Base-by-base conservation (phyloP, 345 rosid species). In the Salix viminalis region DNA sequence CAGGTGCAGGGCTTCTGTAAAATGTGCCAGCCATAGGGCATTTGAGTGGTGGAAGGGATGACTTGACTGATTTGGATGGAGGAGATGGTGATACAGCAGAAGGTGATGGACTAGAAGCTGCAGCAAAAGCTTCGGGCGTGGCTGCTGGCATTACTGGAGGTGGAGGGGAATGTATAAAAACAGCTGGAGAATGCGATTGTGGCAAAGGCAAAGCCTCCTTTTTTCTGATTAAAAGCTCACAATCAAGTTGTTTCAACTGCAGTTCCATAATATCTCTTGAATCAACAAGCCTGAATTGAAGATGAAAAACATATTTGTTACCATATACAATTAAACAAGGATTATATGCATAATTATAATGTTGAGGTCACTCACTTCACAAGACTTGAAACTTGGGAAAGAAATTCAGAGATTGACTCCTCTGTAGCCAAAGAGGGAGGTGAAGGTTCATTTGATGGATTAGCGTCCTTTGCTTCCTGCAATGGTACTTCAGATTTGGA, bases 11-110 rank as follows among this genome's bases (percentile, higher is more conserved):
- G 85, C 92, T 84, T 75, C 94, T 84, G 83, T 94, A 94, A 83
- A 94, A 89, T 70, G 96, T 94, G 70, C 98, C 98, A 3, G 96
- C 91, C 98, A 94, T 94, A 21, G 98, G 97, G 74, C 94, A 90
- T 83, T 88, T 89, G 65, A 94, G 86, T 79, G 96, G 82, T 21
- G 92, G 97, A 85, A 73, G 90, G 3, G 87, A 90, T 68, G 96
- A 87, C 74, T 89, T 90, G 21, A 87, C 67, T 7, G 88, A 70
- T 81, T 84, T 78, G 23, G 85, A 84, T 74, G 92, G 78, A 67
- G 88, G 66, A 44, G 89, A 77, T 54, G 90, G 26, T 69, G 89
- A 80, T 48, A 14, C 4, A 4, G 18, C 52, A 46, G 88, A 52
- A 75, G 94, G 76, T 18, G 88, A 66, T 69, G 87, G 82, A 54